Percentiles rank a stretch among this genome's conserved stretches.
Conservation (phyloP, 352 stramenopile genomes). For the Peronospora farinosa region DNA sequence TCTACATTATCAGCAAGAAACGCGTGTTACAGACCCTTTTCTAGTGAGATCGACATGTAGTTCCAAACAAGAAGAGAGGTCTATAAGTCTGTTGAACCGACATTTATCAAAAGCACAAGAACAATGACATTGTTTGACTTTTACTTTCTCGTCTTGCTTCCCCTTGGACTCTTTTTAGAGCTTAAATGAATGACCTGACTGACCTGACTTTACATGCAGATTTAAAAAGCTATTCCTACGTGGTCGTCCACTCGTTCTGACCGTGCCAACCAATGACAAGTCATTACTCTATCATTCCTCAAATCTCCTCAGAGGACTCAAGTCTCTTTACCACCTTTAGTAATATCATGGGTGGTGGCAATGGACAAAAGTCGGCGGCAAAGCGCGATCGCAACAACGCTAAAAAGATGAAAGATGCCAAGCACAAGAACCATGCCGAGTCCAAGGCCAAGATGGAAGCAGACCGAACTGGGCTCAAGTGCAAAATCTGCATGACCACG, state of each 20-base stretch:
- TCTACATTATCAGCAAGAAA: too few species aligned
- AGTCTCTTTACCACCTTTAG: not conserved
- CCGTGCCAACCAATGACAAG: constrained; percentile 1
- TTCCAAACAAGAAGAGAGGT: too few species aligned
- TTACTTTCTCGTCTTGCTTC: not conserved
- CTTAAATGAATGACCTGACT: too few species aligned
- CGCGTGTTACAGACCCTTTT: too few species aligned
- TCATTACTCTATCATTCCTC: constrained; percentile 11
- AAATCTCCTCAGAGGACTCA: constrained; percentile 18
- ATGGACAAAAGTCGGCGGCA: constrained; percentile 73
- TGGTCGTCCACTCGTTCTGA: constrained; percentile 3
- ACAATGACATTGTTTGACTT: not conserved
- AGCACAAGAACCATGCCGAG: constrained; percentile 68
- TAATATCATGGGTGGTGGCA: constrained; percentile 63
- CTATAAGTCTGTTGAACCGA: too few species aligned
- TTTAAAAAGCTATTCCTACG: constrained; percentile 22
- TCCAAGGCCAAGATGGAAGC: constrained; percentile 80
- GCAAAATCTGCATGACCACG: constrained; percentile 85
- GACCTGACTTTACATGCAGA: constrained; percentile 6
- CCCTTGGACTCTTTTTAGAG: too few species aligned
- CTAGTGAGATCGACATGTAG: too few species aligned
- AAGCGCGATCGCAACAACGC: constrained; percentile 79
- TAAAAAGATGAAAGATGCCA: constrained; percentile 84
- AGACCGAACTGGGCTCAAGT: constrained; percentile 72
- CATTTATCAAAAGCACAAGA: too few species aligned